Evolutionary conservation across 2,329 filamentous ascomycete genomes (phyloP), one percentile per base, ranked within the genome.

Genomic region (Sarocladium kiliense): DNA sequence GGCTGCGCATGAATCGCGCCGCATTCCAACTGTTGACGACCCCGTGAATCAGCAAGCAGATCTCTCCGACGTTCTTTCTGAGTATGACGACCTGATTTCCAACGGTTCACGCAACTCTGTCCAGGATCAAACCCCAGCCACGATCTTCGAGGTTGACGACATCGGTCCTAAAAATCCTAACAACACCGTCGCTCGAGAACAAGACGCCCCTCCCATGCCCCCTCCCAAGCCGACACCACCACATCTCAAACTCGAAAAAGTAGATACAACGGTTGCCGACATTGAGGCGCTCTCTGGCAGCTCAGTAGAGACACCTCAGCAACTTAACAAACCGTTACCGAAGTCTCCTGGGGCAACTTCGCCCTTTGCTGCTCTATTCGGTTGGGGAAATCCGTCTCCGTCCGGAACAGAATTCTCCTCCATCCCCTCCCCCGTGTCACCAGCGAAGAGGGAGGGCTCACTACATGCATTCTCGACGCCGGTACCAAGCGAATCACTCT

Each of bases 271-370:
- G 53, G 57, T 63, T 37, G 55, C 27, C 4, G 50, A 53, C 50
- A 60, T 27, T 61, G 62, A 57, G 63, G 63, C 57, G 62, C 45
- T 59, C 57, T 30, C 57, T 62, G 56, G 61, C 61, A 42, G 59
- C 62, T 53, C 41, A 23, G 42, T 55, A 25, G 54, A 55, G 18
- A 44, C 49, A 26, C 19, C 53, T 50, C 30, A 47, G 9, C 71
- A 77, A 59, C 72, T 78, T 41, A 78, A 81, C 66, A 82, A 81
- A 60, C 78, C 78, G 25, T 64, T 81, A 3, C 79, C 80, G 11
- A 81, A 74, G 59, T 83, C 80, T 6, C 80, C 57, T 66, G 67
- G 69, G 55, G 78, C 57, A 65, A 67, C 60, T 69, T 79, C 55
- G 67, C 79, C 65, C 68, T 71, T 82, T 59, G 76, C 76, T 54